Evolutionary conservation across 2,329 filamentous ascomycete genomes (phyloP).

Genomic region (Thelonectria olida): DNA sequence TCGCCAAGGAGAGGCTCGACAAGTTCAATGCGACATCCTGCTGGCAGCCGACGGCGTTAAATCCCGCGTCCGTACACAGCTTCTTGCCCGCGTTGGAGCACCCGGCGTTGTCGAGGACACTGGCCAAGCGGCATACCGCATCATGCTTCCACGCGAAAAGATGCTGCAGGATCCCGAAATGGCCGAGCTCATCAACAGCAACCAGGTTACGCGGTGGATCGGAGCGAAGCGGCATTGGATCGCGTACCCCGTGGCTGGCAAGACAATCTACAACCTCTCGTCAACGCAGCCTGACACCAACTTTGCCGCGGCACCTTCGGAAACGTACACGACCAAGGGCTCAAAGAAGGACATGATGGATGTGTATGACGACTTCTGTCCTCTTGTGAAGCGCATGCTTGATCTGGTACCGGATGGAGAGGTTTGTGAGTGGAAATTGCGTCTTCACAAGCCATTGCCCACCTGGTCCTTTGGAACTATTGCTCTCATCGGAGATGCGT

Average conservation of each 20-base stretch:
- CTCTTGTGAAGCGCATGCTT: slow-evolving; percentile 66
- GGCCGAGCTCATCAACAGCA: slow-evolving; percentile 70
- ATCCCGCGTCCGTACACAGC: slow-evolving; percentile 57
- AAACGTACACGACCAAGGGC: slow-evolving; percentile 70
- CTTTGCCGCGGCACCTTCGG: slow-evolving; percentile 65
- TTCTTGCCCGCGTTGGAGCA: slow-evolving; percentile 63
- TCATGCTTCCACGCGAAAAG: slow-evolving; percentile 75
- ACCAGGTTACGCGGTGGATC: slow-evolving; percentile 79
- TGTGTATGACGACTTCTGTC: slow-evolving; percentile 70
- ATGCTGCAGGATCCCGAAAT: slow-evolving; percentile 76
- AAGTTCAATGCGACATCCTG: slow-evolving; percentile 62
- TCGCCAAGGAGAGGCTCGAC: slow-evolving; percentile 62
- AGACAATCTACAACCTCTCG: slow-evolving; percentile 72
- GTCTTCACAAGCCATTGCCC: slow-evolving; percentile 64
- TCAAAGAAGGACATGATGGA: slow-evolving; percentile 68
- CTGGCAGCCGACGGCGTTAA: slow-evolving; percentile 67
- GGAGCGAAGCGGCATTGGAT: slow-evolving; percentile 80
- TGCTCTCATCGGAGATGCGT: slow-evolving; percentile 69
- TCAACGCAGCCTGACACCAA: slow-evolving; percentile 69
- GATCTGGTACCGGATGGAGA: slow-evolving; percentile 68
- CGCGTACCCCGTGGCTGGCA: slow-evolving; percentile 76
- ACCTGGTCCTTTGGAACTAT: slow-evolving; percentile 67
- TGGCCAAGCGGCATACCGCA: slow-evolving; percentile 80
- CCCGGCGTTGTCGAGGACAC: slow-evolving; percentile 71
- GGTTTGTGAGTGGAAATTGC: slow-evolving; percentile 72